phyloP scores from a whole-genome alignment of 2,329 filamentous ascomycete species.

The Aschersonia sp. region DNA sequence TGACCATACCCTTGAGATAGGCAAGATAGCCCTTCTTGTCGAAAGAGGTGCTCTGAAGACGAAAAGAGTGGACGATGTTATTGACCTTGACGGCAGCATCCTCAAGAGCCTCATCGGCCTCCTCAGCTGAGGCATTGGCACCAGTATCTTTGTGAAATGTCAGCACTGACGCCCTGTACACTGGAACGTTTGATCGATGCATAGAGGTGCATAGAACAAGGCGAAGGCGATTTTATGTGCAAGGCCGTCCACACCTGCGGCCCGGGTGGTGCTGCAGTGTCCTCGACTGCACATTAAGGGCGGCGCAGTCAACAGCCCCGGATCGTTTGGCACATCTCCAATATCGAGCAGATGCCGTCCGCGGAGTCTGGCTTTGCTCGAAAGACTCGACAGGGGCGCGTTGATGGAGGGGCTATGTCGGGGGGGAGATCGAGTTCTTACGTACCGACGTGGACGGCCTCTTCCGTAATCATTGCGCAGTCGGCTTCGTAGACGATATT shows the following conservation, averaged over 20 bases:
- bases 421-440: slow-evolving; percentile 8
- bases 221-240: too few species aligned
- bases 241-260: too few species aligned
- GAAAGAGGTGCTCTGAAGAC: slow-evolving; percentile 61
- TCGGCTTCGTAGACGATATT: slow-evolving; percentile 78
- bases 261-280: too few species aligned
- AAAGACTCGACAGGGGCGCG: not conserved
- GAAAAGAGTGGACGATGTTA: slow-evolving; percentile 89
- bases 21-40: slow-evolving; percentile 77
- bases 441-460: slow-evolving; percentile 57
- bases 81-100: slow-evolving; percentile 63
- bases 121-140: slow-evolving; percentile 95
- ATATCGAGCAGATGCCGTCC: too few species aligned
- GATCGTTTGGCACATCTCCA: too few species aligned
- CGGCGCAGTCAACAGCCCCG: too few species aligned
- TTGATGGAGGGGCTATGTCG: not conserved
- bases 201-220: not conserved
- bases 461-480: slow-evolving; percentile 78
- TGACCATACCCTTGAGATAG: slow-evolving; percentile 66
- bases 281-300: too few species aligned
- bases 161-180: not conserved
- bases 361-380: not conserved
- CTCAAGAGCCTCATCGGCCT: slow-evolving; percentile 63
- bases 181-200: not conserved
- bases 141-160: slow-evolving; percentile 50